Base-by-base conservation (phyloP, 2,329 filamentous ascomycete genomes). In the Cladosporium sp. region DNA sequence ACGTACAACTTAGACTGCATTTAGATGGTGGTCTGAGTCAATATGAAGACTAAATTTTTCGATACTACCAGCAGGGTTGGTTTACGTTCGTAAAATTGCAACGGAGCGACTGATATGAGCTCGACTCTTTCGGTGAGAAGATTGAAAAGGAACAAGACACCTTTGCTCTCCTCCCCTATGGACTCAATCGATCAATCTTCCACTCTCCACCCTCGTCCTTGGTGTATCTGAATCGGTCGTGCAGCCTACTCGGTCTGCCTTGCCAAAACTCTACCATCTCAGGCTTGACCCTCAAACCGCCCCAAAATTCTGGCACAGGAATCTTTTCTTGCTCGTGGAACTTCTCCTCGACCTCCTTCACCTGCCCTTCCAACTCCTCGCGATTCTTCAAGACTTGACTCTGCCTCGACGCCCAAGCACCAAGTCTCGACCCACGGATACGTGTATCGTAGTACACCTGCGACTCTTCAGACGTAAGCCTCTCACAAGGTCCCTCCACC, bases 231-330 rank as follows among this genome's bases (percentile, higher is more conserved):
- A 99, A 98, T 28, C 95, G 89, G 83, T 99, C 95, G 80, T 99
- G 95, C 78, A 99, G 80, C 67, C 95, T 85, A 80, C 90, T 97
- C 75, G 92, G 86, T 72, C 95, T 86, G 2, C 95, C 95, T 83
- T 97, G 93, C 87, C 95, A 99, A 77, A 99, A 99, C 84, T 99
- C 95, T 58, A 99, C 85, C 72, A 88, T 86, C 74, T 93, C 90
- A 0, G 95, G 94, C 69, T 93, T 84, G 67, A 99, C 86, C 72
- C 94, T 88, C 77, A 97, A 76, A 0, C 95, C 95, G 33, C 95
- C 95, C 95, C 95, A 99, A 77, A 97, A 97, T 11, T 91, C 89
- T 4, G 95, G 95, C 59, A 97, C 88, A 1, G 93, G 93, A 70
- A 99, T 96, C 65, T 91, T 80, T 31, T 96, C 91, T 69, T 85